Percentiles rank a stretch among this genome's conserved stretches.
Conservation (phyloP, 2,329 filamentous ascomycete species). For the Fusarium floridanum region DNA sequence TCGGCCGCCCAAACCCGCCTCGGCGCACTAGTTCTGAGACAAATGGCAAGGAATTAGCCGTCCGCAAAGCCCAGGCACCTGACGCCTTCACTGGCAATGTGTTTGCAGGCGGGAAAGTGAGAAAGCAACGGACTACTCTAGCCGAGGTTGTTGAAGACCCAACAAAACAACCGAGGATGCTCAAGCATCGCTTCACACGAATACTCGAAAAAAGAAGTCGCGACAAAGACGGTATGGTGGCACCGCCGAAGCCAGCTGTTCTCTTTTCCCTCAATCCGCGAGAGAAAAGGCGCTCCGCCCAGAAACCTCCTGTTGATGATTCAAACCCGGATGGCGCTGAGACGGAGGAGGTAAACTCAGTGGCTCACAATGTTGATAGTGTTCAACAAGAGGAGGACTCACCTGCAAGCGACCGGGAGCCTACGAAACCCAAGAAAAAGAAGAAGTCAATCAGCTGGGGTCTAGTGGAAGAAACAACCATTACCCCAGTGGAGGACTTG, state of each 20-base stretch:
- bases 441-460: slow-evolving; percentile 46
- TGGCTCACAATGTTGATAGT: slow-evolving; percentile 18
- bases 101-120: slow-evolving; percentile 58
- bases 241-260: slow-evolving; percentile 50
- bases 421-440: slow-evolving; percentile 38
- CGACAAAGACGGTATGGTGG: slow-evolving; percentile 57
- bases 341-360: slow-evolving; percentile 23
- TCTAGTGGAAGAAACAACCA: slow-evolving; percentile 24
- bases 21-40: slow-evolving; percentile 10
- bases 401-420: background rate
- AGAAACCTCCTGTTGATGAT: background rate
- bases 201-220: slow-evolving; percentile 58
- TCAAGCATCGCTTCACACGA: slow-evolving; percentile 53
- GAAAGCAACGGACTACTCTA: slow-evolving; percentile 53
- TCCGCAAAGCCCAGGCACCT: slow-evolving; percentile 23
- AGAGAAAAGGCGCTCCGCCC: slow-evolving; percentile 7
- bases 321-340: background rate
- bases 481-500: slow-evolving; percentile 46
- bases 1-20: slow-evolving; percentile 7
- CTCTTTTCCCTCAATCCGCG: slow-evolving; percentile 49
- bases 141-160: slow-evolving; percentile 57
- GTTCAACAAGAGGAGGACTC: slow-evolving; percentile 2
- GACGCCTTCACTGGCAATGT: slow-evolving; percentile 54
- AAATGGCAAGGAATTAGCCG: slow-evolving; percentile 15
- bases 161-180: slow-evolving; percentile 56